Conservation (phyloP, 331 rosid species). For the Phaseolus coccineus region DNA sequence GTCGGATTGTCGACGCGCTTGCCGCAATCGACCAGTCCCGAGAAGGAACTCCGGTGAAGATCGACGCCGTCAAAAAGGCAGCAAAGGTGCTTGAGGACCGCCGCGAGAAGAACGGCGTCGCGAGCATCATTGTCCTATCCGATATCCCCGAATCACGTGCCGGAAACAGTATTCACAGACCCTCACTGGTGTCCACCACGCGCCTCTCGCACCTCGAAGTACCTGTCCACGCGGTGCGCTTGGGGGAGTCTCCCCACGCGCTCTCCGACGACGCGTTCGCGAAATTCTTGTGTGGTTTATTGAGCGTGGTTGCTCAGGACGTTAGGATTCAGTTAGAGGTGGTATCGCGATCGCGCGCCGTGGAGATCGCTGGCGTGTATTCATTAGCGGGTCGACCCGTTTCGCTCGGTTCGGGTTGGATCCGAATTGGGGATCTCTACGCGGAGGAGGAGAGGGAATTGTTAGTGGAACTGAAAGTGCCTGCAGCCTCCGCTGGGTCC, state of each 20-base stretch:
- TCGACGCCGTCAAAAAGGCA: slow-evolving; percentile 88
- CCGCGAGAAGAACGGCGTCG: slow-evolving; percentile 74
- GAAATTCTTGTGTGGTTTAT: slow-evolving; percentile 54
- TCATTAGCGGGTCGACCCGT: slow-evolving; percentile 66
- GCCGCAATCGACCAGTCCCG: slow-evolving; percentile 62
- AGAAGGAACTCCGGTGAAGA: slow-evolving; percentile 48
- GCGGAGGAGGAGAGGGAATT: slow-evolving; percentile 80
- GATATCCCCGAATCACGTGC: slow-evolving; percentile 51
- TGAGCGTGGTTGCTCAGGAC: slow-evolving; percentile 72
- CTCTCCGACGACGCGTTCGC: slow-evolving; percentile 58
- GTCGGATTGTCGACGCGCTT: slow-evolving; percentile 78
- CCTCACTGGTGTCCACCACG: slow-evolving; percentile 56
- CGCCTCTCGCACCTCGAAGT: slow-evolving; percentile 60
- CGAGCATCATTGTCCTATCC: slow-evolving; percentile 69
- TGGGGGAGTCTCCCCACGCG: slow-evolving; percentile 46
- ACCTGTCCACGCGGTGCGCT: slow-evolving; percentile 68
- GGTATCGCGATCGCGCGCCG: slow-evolving; percentile 59
- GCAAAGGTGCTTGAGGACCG: slow-evolving; percentile 92
- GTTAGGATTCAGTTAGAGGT: slow-evolving; percentile 70
- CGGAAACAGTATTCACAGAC: slow-evolving; percentile 12
- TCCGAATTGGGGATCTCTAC: slow-evolving; percentile 63
- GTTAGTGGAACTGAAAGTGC: slow-evolving; percentile 76
- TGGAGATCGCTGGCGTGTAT: slow-evolving; percentile 75
- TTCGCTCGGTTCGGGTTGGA: slow-evolving; percentile 51
- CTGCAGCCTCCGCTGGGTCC: slow-evolving; percentile 63